Evolutionary conservation across 2,329 filamentous ascomycete species (phyloP).

Genomic region (Aspergillus sp.): DNA sequence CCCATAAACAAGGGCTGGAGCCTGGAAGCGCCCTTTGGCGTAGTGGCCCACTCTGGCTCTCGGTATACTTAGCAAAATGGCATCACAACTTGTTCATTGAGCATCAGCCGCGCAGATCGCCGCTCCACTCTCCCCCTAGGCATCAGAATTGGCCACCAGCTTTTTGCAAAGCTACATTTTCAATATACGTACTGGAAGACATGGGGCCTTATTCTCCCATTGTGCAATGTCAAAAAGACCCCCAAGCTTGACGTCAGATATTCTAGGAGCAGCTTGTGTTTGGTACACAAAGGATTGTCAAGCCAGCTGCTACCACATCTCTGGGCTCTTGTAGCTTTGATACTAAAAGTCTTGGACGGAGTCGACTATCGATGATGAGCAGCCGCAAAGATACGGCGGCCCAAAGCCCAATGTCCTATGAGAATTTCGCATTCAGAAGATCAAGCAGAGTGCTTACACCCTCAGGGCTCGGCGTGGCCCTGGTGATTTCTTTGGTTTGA

Average conservation of each 20-base stretch:
- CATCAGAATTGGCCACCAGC: constrained; percentile 7
- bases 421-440: not conserved
- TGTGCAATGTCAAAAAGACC: not conserved
- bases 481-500: constrained; percentile 2
- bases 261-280: not conserved
- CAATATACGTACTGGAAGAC: too few relatives aligned
- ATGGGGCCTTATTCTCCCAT: not conserved
- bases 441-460: not conserved
- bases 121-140: constrained; percentile 4
- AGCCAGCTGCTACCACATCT: too few relatives aligned
- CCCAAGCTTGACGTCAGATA: not conserved
- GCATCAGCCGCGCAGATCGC: constrained; percentile 3
- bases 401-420: not conserved
- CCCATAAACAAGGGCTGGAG: not conserved
- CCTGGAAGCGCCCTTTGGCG: not conserved
- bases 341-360: constrained; percentile 4
- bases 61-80: not conserved
- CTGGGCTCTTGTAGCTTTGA: not conserved
- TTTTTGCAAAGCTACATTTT: not conserved
- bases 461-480: not conserved
- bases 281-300: not conserved
- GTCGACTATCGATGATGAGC: constrained; percentile 4
- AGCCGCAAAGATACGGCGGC: not conserved
- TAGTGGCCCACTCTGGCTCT: not conserved
- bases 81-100: constrained; percentile 6